Conservation (phyloP, 1,284 basidiomycete species). For the Lentinus polychrous region DNA sequence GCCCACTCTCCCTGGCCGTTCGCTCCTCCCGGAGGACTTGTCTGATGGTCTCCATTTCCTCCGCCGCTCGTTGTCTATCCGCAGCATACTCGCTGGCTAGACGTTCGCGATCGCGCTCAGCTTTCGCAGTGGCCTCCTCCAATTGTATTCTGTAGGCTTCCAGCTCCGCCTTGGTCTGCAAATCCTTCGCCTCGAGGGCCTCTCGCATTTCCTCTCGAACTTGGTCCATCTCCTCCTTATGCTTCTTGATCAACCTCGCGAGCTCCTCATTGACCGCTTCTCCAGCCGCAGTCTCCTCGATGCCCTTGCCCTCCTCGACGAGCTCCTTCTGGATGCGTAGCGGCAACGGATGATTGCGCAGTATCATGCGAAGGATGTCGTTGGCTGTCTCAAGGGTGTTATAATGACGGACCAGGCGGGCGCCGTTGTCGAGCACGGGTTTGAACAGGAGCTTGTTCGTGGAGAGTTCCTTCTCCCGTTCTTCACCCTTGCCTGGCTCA, state of each 20-base stretch:
- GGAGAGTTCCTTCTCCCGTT: conserved; percentile 15
- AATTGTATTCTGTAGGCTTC: conserved; percentile 2
- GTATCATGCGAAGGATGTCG: conserved; percentile 8
- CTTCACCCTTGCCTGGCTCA: conserved; percentile 1
- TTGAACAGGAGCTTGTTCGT: conserved; percentile 17
- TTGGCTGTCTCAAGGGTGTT: conserved; percentile 10
- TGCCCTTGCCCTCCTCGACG: conserved; percentile 26
- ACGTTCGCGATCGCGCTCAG: conserved; percentile 1
- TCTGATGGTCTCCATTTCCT: neutral
- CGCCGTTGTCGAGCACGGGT: conserved; percentile 16
- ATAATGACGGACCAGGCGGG: conserved; percentile 15
- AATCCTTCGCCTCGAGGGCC: conserved; percentile 3
- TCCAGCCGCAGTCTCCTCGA: conserved; percentile 30
- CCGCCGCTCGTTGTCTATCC: neutral
- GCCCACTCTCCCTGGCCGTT: neutral
- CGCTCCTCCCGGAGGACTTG: conserved; percentile 1
- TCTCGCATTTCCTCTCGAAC: conserved; percentile 6
- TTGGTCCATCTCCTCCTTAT: conserved; percentile 30
- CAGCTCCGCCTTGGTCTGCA: conserved; percentile 5
- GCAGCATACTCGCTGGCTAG: conserved; percentile 3
- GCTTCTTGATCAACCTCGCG: conserved; percentile 24
- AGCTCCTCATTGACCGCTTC: conserved; percentile 22
- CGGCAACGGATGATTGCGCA: conserved; percentile 6
- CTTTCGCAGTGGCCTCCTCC: conserved; percentile 1
- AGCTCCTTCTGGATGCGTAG: conserved; percentile 12